Base-by-base conservation (phyloP, 73 alveolate species). In the Paramecium primaurelia region DNA sequence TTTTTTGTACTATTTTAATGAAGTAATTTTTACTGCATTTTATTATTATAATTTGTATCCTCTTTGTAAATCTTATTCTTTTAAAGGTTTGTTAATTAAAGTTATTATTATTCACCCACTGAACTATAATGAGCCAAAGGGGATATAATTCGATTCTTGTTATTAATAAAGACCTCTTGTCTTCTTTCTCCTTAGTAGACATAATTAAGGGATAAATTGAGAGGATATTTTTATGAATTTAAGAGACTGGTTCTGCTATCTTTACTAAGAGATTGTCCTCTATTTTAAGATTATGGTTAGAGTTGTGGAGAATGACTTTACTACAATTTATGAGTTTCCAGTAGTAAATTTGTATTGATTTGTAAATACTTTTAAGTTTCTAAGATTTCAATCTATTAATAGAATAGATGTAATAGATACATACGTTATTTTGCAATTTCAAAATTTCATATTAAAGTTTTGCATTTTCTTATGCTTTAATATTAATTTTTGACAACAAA, bases 81-180 rank as follows among this genome's bases (percentile, higher is more conserved):
- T 38, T 75, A 38, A 10, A 38, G 68, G 18, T 75, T 34, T 6
- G 45, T 18, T 18, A 54, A 54, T 4, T 54, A 6, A 28, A 28
- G 58, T 75, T 75, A 22, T 38, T 75, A 75, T 36, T 38, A 38
- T 75, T 75, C 22, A 4, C 88, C 68, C 4, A 75, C 60, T 12
- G 88, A 42, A 36, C 59, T 38, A 75, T 75, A 38, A 30, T 36
- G 58, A 75, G 88, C 88, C 40, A 75, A 34, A 9, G 88, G 88
- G 5, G 88, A 75, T 22, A 75, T 42, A 2, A 75, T 38, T 30
- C 47, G 12, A 36, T 36, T 38, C 37, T 10, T 75, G 37, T 30
- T 18, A 36, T 22, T 25, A 9, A 38, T 1, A 14, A 38, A 75
- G 58, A 25, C 34, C 14, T 75, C 38, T 2, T 75, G 18, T 75